Conservation (phyloP, 2,329 filamentous ascomycete species). For the Fusarium heterosporum region DNA sequence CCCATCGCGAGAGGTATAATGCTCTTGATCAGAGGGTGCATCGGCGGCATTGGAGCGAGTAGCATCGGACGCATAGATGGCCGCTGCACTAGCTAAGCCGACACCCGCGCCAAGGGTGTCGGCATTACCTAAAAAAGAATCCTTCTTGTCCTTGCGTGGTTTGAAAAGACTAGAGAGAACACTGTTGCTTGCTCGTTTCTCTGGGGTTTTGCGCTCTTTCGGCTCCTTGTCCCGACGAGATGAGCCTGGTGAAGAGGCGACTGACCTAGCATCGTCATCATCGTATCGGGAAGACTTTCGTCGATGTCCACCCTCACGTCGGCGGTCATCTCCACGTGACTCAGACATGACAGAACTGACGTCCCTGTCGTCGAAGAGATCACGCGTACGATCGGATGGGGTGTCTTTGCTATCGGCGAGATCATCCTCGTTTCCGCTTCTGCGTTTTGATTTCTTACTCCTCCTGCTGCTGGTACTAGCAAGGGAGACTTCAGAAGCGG, state of each 20-base stretch:
- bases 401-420: slow-evolving; percentile 52
- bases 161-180: slow-evolving; percentile 64
- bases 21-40: slow-evolving; percentile 55
- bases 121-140: slow-evolving; percentile 80
- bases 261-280: slow-evolving; percentile 61
- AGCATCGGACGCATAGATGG: slow-evolving; percentile 55
- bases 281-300: slow-evolving; percentile 55
- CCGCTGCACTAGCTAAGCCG: slow-evolving; percentile 68
- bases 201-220: slow-evolving; percentile 48
- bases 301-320: slow-evolving; percentile 51
- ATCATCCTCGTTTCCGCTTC: slow-evolving; percentile 53
- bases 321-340: slow-evolving; percentile 51
- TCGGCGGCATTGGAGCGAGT: slow-evolving; percentile 61
- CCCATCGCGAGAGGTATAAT: slow-evolving; percentile 43
- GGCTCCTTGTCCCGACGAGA: slow-evolving; percentile 51
- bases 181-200: slow-evolving; percentile 56
- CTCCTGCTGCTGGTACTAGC: slow-evolving; percentile 54
- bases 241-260: slow-evolving; percentile 53
- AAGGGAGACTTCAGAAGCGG: slow-evolving; percentile 54
- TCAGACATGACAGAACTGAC: slow-evolving; percentile 64
- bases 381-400: slow-evolving; percentile 54
- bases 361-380: slow-evolving; percentile 60
- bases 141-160: slow-evolving; percentile 57
- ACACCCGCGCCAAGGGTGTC: slow-evolving; percentile 76
- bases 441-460: slow-evolving; percentile 56